These are phyloP conservation scores for Mitragyna speciosa DNA, from an alignment of 257 asterid genomes.

Conservation along the genomic window DNA sequence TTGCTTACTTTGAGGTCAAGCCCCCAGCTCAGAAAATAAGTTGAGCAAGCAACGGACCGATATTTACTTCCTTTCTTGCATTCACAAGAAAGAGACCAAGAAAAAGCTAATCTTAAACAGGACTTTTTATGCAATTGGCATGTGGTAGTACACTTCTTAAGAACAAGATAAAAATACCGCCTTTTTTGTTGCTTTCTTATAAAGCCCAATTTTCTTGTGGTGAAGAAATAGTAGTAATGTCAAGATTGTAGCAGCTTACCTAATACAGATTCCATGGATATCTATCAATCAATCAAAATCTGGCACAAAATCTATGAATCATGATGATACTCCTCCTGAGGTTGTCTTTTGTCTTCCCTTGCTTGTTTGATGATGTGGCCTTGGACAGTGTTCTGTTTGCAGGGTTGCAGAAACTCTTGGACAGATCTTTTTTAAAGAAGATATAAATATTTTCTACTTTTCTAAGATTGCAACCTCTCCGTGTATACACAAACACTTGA, in stretches of 20 bases:
- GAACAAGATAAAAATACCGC: neutral
- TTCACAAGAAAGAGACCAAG: slow-evolving; percentile 27
- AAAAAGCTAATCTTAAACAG: slow-evolving; percentile 20
- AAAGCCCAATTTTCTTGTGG: neutral
- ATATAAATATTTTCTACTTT: neutral
- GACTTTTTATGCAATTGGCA: neutral
- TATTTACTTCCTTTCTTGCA: slow-evolving; percentile 22
- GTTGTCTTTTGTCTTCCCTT: slow-evolving; percentile 13
- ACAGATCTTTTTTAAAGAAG: neutral
- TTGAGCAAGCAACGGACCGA: slow-evolving; percentile 33
- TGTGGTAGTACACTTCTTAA: neutral
- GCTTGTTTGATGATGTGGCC: neutral
- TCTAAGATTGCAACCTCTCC: neutral
- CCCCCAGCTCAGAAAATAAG: slow-evolving; percentile 29
- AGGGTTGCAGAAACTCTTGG: neutral
- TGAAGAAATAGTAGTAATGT: neutral
- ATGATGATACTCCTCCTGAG: slow-evolving; percentile 8
- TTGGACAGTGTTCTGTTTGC: slow-evolving; percentile 9
- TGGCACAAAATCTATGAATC: slow-evolving; percentile 4
- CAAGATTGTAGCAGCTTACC: slow-evolving; percentile 26
- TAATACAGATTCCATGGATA: slow-evolving; percentile 5
- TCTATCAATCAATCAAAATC: slow-evolving; percentile 2
- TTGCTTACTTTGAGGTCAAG: slow-evolving; percentile 14
- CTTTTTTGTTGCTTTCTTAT: neutral
- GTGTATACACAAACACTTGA: no score